Base-by-base conservation (phyloP, 2,329 filamentous ascomycete species). In the Colletotrichum tropicicola region DNA sequence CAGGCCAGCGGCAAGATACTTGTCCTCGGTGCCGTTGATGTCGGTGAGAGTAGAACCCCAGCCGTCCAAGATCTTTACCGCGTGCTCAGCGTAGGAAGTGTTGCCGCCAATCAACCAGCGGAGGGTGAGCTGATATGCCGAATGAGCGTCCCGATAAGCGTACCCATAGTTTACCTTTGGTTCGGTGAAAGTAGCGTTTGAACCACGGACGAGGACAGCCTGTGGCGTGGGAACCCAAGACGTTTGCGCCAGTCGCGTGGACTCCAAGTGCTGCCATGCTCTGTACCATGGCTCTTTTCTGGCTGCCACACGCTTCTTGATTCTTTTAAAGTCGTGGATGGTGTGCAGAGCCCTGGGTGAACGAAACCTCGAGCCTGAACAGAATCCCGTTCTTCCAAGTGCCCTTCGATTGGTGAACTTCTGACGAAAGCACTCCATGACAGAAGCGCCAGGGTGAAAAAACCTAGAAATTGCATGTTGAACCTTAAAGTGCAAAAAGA, bases 1-100 rank as follows among this genome's bases (percentile, higher is more conserved):
- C 2, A 80, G 57, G 0, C 78, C 77, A 0, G 75, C 67, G 0
- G 76, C 77, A 6, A 80, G 73, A 59, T 68, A 75, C 27, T 68
- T 72, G 59, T 80, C 77, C 9, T 68, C 67, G 17, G 39, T 73
- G 0, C 78, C 77, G 13, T 51, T 56, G 35, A 80, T 73, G 3
- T 21, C 53, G 2, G 65, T 74, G n/a, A 80, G 60, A 1, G 76
- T 77, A 3, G 66, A 68, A 35, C 68, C 68, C 77, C 77, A 80
- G 6, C 67, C 73, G 57, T 75, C 71, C 13, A 80, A 65, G 48
- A 78, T 74, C 21, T 60, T 67, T 27, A 71, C 68, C 0, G 75
- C 74, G 0, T 75, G 68, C 28, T 73, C 30, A 15, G 23, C 51
- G 23, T 55, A 28, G 28, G 32, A 25, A 7, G 32, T 35, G 51